Percentiles rank a stretch among this genome's conserved stretches.
These are phyloP conservation scores for Pseudisothecium myosuroides DNA, from an alignment of 225 moss, liverwort and hornwort species.

Conservation along the genomic window DNA sequence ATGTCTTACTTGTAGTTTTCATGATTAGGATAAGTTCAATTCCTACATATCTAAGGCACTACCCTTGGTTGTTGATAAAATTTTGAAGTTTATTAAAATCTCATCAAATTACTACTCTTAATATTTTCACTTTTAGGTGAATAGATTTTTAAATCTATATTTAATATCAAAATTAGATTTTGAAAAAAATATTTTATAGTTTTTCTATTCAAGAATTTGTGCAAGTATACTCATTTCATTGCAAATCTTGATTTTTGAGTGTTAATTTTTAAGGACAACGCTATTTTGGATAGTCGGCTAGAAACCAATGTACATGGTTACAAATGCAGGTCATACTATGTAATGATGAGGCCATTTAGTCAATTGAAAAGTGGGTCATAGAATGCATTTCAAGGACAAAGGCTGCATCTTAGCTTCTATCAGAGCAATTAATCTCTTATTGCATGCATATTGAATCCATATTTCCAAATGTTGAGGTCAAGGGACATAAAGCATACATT, in stretches of 20 bases:
- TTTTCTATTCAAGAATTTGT: not conserved
- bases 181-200: not conserved
- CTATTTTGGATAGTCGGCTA: fast-evolving
- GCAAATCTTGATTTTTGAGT: not conserved
- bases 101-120: not conserved
- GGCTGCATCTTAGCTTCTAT: fast-evolving
- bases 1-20: not conserved
- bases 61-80: not conserved
- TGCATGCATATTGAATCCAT: not conserved
- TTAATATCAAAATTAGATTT: not conserved
- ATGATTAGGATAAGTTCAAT: not conserved
- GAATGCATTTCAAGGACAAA: not conserved
- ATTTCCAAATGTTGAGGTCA: fast-evolving
- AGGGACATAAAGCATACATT: not conserved
- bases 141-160: not conserved
- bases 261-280: not conserved
- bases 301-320: not conserved
- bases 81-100: not conserved
- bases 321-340: not conserved
- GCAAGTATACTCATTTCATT: not conserved
- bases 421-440: fast-evolving
- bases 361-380: not conserved
- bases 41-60: not conserved
- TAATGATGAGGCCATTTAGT: not conserved
- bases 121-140: not conserved